Evolutionary conservation across 2,329 filamentous ascomycete species (phyloP), one percentile per base, ranked within the genome.

Genomic region (Sporothrix brasiliensis): DNA sequence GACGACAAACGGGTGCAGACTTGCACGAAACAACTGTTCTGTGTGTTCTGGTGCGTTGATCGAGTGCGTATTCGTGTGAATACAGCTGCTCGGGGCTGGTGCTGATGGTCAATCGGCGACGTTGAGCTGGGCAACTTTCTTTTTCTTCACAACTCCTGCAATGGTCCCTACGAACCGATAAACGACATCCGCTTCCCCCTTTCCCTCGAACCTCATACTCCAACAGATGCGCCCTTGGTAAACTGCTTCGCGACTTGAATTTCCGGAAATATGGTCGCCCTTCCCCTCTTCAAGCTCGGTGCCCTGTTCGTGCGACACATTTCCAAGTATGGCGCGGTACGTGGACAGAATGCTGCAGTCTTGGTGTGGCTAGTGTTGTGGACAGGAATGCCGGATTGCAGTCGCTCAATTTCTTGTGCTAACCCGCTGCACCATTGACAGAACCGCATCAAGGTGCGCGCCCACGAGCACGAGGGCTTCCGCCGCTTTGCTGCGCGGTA

Each of bases 261-360:
- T 9, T 19, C n/a, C 39, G 27, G 19, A 63, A 75, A 72, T 69
- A 90, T 91, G 88, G 88, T 90, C 58, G 84, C 88, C 70, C 81
- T 91, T 52, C 88, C 88, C 24, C 81, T 91, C 21, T 91, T 91
- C 80, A 91, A 91, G 80, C 86, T 90, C 74, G 88, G 85, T 27
- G 79, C 88, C 70, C 82, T 90, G 61, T 88, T 90, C 74, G 82
- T 90, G 76, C 85, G 87, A 74, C 88, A 90, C 77, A 80, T 90
- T 68, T 90, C 88, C 70, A 90, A 90, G 80, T 90, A 90, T 82
- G 88, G 88, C 76, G 88, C 88, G 69, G 88, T 90, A 85, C 75
- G 87, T 80, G 39, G 39, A 27, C 58, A 47, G 39, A 39, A 39
- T 63, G 34, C 58, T 44, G 58, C 21, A 63, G 27, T 19, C 39